Evolutionary conservation across 805 yeast genomes (phyloP).

Genomic region (Sugiyamaella mastotermitis): DNA sequence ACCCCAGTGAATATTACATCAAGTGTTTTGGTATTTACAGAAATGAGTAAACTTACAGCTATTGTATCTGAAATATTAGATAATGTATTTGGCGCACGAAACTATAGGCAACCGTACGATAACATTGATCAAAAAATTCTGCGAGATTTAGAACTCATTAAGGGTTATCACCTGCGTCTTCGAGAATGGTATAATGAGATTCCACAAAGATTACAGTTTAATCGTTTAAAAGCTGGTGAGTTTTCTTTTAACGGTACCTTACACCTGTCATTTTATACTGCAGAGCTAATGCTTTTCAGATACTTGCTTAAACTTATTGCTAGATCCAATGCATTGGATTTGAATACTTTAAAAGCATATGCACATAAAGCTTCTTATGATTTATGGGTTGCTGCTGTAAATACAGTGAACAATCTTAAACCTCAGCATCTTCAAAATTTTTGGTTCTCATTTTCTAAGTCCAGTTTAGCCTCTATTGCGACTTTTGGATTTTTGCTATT

Average conservation of each 20-base stretch:
- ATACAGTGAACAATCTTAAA: slow-evolving; percentile 19
- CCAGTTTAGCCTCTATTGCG: slow-evolving; percentile 20
- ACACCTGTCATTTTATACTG: slow-evolving; percentile 23
- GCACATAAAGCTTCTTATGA: slow-evolving; percentile 22
- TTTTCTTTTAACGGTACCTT: slow-evolving; percentile 22
- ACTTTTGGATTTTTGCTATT: slow-evolving; percentile 23
- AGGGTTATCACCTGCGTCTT: slow-evolving; percentile 20
- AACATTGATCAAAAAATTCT: slow-evolving; percentile 7
- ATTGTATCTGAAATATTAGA: slow-evolving; percentile 22
- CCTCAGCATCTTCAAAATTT: slow-evolving; percentile 25
- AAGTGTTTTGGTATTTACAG: slow-evolving; percentile 20
- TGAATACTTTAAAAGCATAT: slow-evolving; percentile 18
- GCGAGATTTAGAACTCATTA: slow-evolving; percentile 16
- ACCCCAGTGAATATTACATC: slow-evolving; percentile 16
- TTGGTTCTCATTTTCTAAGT: slow-evolving; percentile 25
- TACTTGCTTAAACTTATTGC: slow-evolving; percentile 20
- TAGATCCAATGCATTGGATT: slow-evolving; percentile 14
- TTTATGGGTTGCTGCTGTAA: slow-evolving; percentile 23
- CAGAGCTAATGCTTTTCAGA: slow-evolving; percentile 23
- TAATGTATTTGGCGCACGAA: slow-evolving; percentile 17
- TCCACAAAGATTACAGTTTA: slow-evolving; percentile 22
- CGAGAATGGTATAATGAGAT: slow-evolving; percentile 24
- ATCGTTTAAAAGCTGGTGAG: slow-evolving; percentile 19
- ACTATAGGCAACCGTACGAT: slow-evolving; percentile 2
- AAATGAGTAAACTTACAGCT: slow-evolving; percentile 20